phyloP scores from a whole-genome alignment of 305 asterid species.

The Plantago rigida region DNA sequence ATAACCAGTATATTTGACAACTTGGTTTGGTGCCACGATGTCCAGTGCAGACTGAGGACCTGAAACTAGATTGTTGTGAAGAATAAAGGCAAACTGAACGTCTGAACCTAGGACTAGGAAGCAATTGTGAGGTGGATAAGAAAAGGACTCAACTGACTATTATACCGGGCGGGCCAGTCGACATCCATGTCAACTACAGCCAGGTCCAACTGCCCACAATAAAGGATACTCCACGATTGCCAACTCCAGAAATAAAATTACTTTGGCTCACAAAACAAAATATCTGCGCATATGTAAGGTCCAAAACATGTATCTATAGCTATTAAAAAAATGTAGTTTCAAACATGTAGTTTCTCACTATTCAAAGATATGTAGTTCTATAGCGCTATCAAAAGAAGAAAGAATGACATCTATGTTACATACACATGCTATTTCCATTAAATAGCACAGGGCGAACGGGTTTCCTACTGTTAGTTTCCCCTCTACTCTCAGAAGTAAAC shows the following conservation, averaged over 20 bases:
- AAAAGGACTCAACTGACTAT: no score
- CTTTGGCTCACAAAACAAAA: background rate
- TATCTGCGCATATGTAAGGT: background rate
- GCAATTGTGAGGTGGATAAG: no score
- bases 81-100: no score
- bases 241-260: background rate
- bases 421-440: constrained; percentile 26
- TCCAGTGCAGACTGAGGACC: no score
- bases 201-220: no score
- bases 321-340: background rate
- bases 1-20: no score
- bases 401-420: constrained; percentile 20
- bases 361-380: constrained; percentile 2
- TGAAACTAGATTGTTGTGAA: no score
- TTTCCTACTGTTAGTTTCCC: constrained; percentile 18
- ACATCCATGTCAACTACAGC: no score
- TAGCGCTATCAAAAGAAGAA: background rate
- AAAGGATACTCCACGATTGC: no score
- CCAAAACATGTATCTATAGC: background rate
- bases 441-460: constrained; percentile 18
- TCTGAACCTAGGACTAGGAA: no score
- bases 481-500: constrained; percentile 24
- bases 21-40: no score
- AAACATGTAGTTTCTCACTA: background rate
- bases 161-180: no score